Evolutionary conservation across 31 red algal genomes (phyloP).

Genomic region (Porphyra umbilicalis): DNA sequence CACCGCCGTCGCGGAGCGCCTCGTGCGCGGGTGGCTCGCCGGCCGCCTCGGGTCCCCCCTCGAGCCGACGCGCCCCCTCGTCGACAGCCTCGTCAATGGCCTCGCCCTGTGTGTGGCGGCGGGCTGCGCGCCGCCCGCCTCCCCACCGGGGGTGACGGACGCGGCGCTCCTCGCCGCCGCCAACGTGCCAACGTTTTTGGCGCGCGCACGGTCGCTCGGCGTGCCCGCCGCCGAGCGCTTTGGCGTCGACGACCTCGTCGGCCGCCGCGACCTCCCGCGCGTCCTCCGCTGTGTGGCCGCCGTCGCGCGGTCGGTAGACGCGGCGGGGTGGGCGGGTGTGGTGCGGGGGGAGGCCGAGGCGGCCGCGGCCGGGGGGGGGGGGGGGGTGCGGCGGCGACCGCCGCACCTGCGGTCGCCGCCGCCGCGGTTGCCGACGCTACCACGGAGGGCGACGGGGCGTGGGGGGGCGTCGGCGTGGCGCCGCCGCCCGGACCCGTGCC

Average conservation of each 20-base stretch:
- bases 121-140: not conserved
- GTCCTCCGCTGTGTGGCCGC: constrained; percentile 1
- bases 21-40: not conserved
- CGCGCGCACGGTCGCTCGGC: not conserved
- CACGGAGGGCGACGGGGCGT: not conserved
- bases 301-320: not conserved
- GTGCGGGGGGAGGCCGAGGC: not conserved
- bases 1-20: not conserved
- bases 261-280: not conserved
- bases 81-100: constrained; percentile 1
- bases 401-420: too few relatives aligned
- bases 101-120: not conserved
- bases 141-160: not conserved
- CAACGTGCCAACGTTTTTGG: not conserved
- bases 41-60: not conserved
- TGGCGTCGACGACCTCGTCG: not conserved
- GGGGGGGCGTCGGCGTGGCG: too few relatives aligned
- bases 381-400: too few relatives aligned
- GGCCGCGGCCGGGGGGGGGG: not conserved
- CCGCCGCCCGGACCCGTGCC: too few relatives aligned
- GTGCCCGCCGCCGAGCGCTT: not conserved
- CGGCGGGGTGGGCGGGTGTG: not conserved
- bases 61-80: not conserved
- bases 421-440: too few relatives aligned
- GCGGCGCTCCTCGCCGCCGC: not conserved